Base-by-base conservation (phyloP, 257 asterid species). In the Misopates orontium region DNA sequence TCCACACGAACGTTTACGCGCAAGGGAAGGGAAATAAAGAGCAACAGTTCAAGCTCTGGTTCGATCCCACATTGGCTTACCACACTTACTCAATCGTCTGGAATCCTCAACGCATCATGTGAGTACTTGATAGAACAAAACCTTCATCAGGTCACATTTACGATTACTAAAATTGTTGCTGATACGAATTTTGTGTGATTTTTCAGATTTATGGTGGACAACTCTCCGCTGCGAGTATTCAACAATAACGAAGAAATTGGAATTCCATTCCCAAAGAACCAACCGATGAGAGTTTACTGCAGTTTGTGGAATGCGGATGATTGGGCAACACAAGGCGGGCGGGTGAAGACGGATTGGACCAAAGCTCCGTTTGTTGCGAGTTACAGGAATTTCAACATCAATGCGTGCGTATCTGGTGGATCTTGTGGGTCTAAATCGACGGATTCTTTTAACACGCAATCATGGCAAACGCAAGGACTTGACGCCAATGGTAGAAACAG, bases 271-370 rank as follows among this genome's bases (percentile, higher is more conserved):
- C 82, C 85, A 0, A 71, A 55, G 16, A 80, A 41, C 59, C 69
- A 73, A 23, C 72, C 82, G 3, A 80, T 80, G 85, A 74, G 72
- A 36, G 71, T 80, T 0, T 61, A 71, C 22, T 56, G 72, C 69
- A 77, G 85, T 64, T 55, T 80, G n/a, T 80, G 85, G 85, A 73
- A 75, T 16, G 84, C 84, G 1, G 84, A 79, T 48, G 84, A 79
- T 8, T 79, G 80, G 80, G 84, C 84, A n/a, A 80, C 82, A 10
- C 84, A 80, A 24, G 85, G 85, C 25, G 85, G 85, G 16, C 73
- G 77, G 14, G 67, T 80, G 4, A 80, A 76, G 48, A 80, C 85
- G 0, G 79, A 80, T 47, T 80, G 82, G 79, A 52, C 72, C 23
- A 48, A 39, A 6, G 68, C 81, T 20, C 77, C 80, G 19, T 76